These are phyloP conservation scores for Candida sanyaensis DNA, from an alignment of 1,139 yeast species.

Conservation along the genomic window DNA sequence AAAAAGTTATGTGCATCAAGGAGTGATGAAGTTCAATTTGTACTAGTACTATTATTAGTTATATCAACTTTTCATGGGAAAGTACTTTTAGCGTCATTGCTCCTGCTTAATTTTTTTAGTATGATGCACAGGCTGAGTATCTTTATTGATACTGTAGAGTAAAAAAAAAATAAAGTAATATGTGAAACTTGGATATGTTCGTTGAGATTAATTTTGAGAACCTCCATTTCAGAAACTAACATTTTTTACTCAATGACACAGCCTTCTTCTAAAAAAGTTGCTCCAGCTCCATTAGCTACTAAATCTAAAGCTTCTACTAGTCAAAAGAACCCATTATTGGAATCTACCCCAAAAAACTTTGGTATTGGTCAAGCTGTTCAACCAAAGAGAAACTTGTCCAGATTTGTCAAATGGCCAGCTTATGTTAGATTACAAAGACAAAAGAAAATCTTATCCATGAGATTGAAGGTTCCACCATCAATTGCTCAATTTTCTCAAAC, in stretches of 20 bases:
- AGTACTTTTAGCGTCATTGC: slow-evolving; percentile 21
- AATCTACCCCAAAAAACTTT: slow-evolving; percentile 87
- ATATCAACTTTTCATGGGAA: not conserved
- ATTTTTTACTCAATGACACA: slow-evolving; percentile 67
- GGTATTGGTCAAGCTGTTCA: slow-evolving; percentile 96
- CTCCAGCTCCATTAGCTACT: slow-evolving; percentile 53
- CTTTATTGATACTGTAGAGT: slow-evolving; percentile 43
- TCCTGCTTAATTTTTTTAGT: slow-evolving; percentile 20
- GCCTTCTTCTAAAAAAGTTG: slow-evolving; percentile 54
- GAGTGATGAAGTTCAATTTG: slow-evolving; percentile 30
- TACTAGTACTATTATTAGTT: slow-evolving; percentile 10
- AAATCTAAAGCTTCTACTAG: slow-evolving; percentile 31
- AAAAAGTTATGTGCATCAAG: slow-evolving; percentile 34
- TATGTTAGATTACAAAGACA: slow-evolving; percentile 90
- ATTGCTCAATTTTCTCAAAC: slow-evolving; percentile 94
- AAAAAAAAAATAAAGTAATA: slow-evolving; percentile 13
- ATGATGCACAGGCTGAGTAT: slow-evolving; percentile 51
- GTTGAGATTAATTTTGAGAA: slow-evolving; percentile 31
- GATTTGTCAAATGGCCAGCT: slow-evolving; percentile 98
- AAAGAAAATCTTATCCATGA: slow-evolving; percentile 89
- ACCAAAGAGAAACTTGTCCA: slow-evolving; percentile 93
- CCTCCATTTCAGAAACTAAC: slow-evolving; percentile 21
- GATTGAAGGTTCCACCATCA: slow-evolving; percentile 99
- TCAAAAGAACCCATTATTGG: slow-evolving; percentile 47
- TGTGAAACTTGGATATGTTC: slow-evolving; percentile 20